Evolutionary conservation across 192 early-diverging fungal species (phyloP), one percentile per base, ranked within the genome.

Genomic region (Jimgerdemannia flammicorona): DNA sequence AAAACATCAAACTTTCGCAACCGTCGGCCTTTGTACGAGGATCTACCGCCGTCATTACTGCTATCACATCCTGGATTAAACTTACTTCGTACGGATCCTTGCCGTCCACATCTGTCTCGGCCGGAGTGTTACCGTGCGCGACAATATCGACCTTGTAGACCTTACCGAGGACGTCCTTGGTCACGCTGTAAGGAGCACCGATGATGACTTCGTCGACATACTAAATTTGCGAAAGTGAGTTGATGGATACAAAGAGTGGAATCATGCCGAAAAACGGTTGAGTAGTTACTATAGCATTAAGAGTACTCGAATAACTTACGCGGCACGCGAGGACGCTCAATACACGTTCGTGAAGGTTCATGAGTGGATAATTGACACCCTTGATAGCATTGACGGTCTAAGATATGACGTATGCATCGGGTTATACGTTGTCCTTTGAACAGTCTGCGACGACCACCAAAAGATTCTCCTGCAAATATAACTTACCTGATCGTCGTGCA

Each of bases 121-220:
- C 85, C 43, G 87, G 83, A 66, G 87, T 92, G 71, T 88, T 91
- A 69, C 92, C 91, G 70, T 95, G 92, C 39, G 87, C 91, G 17
- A 98, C 96, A 3, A 94, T 76, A 63, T 91, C 83, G 41, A 98
- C 94, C 29, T 92, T 92, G 86, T 93, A 95, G 43, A 95, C 93
- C 71, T 95, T 92, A 66, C 88, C 88, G 67, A 97, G 83, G 20
- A 98, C 93, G 66, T 95, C 92, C 75, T 95, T 88, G 42, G 91
- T 93, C 2, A 97, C 91, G 80, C 91, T 94, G 79, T 90, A 94
- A 18, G 97, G 97, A 39, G 95, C 95, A 39, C 95, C 94, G 63
- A 97, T 94, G 70, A 98, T 92, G 39, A 98, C 95, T 75, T 97
- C 96, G 80, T 98, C 95, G 6, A 96, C 95, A 72, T 95, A 96